These are phyloP conservation scores for Peronospora farinosa DNA, from an alignment of 352 stramenopile genomes.

Conservation along the genomic window DNA sequence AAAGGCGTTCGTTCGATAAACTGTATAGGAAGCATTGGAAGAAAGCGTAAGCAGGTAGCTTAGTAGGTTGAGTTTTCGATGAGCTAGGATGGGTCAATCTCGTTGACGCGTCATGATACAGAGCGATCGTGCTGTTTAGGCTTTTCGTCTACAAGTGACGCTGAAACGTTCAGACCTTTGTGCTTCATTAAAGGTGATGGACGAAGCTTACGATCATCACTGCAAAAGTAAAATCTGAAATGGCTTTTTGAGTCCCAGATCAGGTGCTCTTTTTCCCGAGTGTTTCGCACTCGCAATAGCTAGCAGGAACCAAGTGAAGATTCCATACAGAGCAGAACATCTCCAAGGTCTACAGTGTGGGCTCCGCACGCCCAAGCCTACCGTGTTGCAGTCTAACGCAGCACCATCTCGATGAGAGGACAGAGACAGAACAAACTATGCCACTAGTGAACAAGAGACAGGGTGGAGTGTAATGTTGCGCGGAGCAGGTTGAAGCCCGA, in stretches of 20 bases:
- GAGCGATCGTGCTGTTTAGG: not conserved
- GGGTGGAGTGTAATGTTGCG: not conserved
- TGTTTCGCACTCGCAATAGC: no score
- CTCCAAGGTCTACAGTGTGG: not conserved
- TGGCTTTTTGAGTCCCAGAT: not conserved
- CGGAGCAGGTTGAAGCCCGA: not conserved
- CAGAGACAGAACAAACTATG: slow-evolving; percentile 3
- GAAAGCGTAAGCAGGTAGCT: slow-evolving; percentile 10
- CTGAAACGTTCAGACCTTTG: not conserved
- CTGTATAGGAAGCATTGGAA: not conserved
- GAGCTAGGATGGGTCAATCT: slow-evolving; percentile 16
- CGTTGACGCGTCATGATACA: slow-evolving; percentile 1
- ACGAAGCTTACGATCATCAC: slow-evolving; percentile 2
- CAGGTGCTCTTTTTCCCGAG: not conserved
- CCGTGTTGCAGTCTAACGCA: slow-evolving; percentile 6
- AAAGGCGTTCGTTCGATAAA: no score
- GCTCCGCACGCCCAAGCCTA: not conserved
- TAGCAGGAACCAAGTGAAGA: not conserved
- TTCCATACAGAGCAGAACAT: not conserved
- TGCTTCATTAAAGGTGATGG: no score
- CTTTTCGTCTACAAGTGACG: slow-evolving; percentile 1
- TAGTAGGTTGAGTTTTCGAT: slow-evolving; percentile 13
- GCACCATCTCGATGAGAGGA: slow-evolving; percentile 15
- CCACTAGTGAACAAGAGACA: slow-evolving; percentile 2
- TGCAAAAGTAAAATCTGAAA: not conserved